Base-by-base conservation (phyloP, 148 eudicot genomes). In the Vaccinium corymbosum region DNA sequence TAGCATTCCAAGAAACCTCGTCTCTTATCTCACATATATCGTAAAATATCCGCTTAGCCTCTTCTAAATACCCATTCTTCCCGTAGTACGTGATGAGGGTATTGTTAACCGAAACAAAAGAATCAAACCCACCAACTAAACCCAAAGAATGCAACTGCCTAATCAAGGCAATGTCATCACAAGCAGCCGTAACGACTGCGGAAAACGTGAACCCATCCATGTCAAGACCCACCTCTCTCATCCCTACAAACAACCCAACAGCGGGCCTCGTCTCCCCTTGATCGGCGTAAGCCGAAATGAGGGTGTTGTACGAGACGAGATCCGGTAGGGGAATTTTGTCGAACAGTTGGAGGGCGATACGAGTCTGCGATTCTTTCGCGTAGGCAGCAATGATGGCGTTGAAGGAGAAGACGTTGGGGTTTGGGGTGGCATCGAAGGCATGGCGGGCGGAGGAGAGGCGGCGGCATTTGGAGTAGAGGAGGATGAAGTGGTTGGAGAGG, bases 1-100 rank as follows among this genome's bases (percentile, higher is more conserved):
- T 93, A 48, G 94, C 91, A 87, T 94, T 94, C 98, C 98, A 94
- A 32, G 95, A 86, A 59, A 94, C 98, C 86, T 92, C 94, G 79
- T 94, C 95, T 84, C 87, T 86, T 50, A 87, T 86, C 83, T 89
- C 92, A 70, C 49, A 85, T 89, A 93, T 90, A 13, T 77, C 88
- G 80, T 32, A 78, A 81, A 94, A 94, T 48, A 92, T 85, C 85
- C 81, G 78, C 80, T 90, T 89, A 15, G 95, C 95, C 77, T 85
- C 91, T 1, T 82, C 79, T 82, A 94, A 90, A 80, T 56, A 83
- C 85, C 92, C 95, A 64, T 88, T 87, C 80, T 88, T 94, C 35
- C 98, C 88, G 73, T 94, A 94, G 59, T 82, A 85, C 53, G 93
- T 90, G 42, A 93, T 87, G 27, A 94, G 90, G 15, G 94, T 82